These are phyloP conservation scores for Leccinum aurantiacum DNA, from an alignment of 768 basidiomycete genomes.

Conservation along the genomic window DNA sequence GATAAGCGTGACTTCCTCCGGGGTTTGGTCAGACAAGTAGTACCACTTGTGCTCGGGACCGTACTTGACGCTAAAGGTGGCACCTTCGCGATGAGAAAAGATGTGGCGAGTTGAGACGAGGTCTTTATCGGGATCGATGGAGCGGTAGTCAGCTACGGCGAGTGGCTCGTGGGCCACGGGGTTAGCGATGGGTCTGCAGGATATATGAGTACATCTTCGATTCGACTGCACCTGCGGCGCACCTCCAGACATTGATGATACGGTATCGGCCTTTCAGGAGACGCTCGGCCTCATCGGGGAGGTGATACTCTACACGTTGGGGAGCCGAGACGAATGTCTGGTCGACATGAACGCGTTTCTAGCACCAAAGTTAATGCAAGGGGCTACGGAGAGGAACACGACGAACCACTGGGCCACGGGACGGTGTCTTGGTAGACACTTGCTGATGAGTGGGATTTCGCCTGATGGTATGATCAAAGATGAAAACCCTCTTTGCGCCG, in stretches of 20 bases:
- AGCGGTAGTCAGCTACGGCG: background rate
- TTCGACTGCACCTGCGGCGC: background rate
- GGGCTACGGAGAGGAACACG: constrained; percentile 3
- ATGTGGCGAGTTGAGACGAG: background rate
- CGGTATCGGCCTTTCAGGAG: constrained; percentile 36
- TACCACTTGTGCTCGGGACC: background rate
- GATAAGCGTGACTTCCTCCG: background rate
- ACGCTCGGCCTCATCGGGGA: background rate
- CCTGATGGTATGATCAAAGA: constrained; percentile 49
- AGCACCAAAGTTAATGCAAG: background rate
- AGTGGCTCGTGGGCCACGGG: background rate
- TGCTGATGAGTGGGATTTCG: constrained; percentile 14
- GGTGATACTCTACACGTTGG: background rate
- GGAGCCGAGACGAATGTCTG: background rate
- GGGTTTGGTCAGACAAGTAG: background rate
- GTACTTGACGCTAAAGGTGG: background rate
- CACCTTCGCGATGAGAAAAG: background rate
- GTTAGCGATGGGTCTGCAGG: background rate
- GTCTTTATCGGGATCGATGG: background rate
- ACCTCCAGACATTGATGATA: constrained; percentile 50
- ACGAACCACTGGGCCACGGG: constrained; percentile 38
- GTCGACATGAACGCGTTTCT: background rate
- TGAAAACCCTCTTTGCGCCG: constrained; percentile 40
- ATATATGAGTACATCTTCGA: background rate
- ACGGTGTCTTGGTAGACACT: background rate